A percentile compares a stretch with the other conserved stretches of the same genome.
Conservation (phyloP, 352 stramenopile genomes). For the Pythium coloratum region DNA sequence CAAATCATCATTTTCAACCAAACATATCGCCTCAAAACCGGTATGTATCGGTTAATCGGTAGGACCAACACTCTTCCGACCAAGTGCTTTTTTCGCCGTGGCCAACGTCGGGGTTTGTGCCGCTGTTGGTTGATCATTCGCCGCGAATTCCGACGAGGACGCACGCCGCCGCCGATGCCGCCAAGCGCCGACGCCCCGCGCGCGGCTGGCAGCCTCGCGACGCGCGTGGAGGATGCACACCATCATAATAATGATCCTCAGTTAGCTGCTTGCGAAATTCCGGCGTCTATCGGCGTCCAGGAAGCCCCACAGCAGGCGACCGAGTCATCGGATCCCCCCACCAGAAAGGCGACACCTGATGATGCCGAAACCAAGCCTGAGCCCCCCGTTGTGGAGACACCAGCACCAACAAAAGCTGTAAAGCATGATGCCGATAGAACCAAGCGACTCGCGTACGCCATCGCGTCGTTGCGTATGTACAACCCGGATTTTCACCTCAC, state of each 20-base stretch:
- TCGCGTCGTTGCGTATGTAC: slow-evolving; percentile 72
- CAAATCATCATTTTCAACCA: not conserved
- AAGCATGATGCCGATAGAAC: slow-evolving; percentile 8
- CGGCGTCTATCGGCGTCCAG: not conserved
- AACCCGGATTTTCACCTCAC: slow-evolving; percentile 85
- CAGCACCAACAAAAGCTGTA: not conserved
- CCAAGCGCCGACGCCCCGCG: not conserved
- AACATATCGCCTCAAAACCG: not conserved
- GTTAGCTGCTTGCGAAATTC: not conserved
- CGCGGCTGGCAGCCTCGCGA: not conserved
- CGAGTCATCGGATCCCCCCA: not conserved
- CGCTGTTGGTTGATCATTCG: slow-evolving; percentile 3
- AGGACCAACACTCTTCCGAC: not conserved
- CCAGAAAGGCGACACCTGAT: not conserved
- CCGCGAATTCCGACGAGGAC: not conserved
- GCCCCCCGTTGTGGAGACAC: not conserved
- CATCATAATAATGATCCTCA: not conserved
- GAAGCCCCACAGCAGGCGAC: not conserved
- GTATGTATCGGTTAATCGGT: not conserved
- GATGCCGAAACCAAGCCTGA: not conserved
- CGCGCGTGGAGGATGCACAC: not conserved
- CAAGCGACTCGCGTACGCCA: slow-evolving; percentile 44
- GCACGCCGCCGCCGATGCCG: not conserved
- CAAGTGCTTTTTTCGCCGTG: slow-evolving; percentile 8
- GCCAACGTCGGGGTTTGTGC: not conserved